Conservation (phyloP, 345 rosid species). For the Combretum micranthum region DNA sequence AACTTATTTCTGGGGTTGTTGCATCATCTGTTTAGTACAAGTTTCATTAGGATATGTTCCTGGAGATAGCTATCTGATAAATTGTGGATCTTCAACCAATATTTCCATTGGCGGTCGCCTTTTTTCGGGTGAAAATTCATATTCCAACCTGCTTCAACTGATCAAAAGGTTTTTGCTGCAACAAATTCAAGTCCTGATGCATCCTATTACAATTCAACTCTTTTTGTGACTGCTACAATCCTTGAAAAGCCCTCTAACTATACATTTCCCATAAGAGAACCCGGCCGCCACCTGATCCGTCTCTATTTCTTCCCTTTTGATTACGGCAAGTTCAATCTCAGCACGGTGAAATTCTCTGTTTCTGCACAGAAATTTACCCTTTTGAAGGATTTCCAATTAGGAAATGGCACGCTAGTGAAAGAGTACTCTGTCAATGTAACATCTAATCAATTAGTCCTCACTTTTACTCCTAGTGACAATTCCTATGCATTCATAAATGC, state of each 20-base stretch:
- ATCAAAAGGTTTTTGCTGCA: slow-evolving; percentile 12
- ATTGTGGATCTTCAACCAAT: slow-evolving; percentile 59
- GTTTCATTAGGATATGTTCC: slow-evolving; percentile 41
- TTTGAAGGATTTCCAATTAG: slow-evolving; percentile 34
- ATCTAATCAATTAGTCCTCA: slow-evolving; percentile 31
- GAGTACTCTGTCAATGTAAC: slow-evolving; percentile 56
- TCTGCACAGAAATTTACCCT: slow-evolving; percentile 59
- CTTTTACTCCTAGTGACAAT: slow-evolving; percentile 33
- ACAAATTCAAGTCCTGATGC: slow-evolving; percentile 21
- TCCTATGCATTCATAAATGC: slow-evolving; percentile 75
- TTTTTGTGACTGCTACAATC: slow-evolving; percentile 54
- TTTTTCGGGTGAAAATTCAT: slow-evolving; percentile 39
- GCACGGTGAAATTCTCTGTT: slow-evolving; percentile 59
- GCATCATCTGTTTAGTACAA: slow-evolving; percentile 17
- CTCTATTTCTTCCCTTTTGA: slow-evolving; percentile 62
- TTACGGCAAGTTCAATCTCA: slow-evolving; percentile 29
- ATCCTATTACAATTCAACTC: slow-evolving; percentile 22
- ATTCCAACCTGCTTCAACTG: slow-evolving; percentile 19
- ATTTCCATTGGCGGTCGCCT: slow-evolving; percentile 29
- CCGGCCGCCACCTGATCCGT: slow-evolving; percentile 65
- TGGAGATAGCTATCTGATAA: slow-evolving; percentile 44
- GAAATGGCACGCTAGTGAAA: slow-evolving; percentile 23
- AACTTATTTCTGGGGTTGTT: slow-evolving; percentile 22
- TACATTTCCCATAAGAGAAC: slow-evolving; percentile 37
- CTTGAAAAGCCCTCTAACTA: slow-evolving; percentile 34